Evolutionary conservation across 2,329 filamentous ascomycete species (phyloP).

Genomic region (Fusarium sp.): DNA sequence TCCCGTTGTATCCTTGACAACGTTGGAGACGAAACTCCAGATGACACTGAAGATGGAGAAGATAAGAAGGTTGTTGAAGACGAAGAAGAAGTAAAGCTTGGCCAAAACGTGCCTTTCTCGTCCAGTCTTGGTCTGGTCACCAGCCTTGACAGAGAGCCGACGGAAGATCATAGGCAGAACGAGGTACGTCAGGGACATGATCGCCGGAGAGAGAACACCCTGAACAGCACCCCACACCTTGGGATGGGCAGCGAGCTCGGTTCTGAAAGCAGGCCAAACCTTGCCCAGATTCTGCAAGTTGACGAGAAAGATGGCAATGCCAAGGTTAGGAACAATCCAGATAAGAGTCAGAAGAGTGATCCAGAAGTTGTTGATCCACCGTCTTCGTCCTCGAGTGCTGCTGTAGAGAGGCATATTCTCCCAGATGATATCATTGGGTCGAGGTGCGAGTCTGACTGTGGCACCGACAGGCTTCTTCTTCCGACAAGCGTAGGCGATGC

Average conservation of each 20-base stretch:
- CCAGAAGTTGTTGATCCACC: conserved; percentile 85
- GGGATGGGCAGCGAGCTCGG: conserved; percentile 67
- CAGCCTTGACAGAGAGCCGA: conserved; percentile 80
- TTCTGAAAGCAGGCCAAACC: conserved; percentile 80
- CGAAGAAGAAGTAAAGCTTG: conserved; percentile 93
- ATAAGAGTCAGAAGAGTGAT: conserved; percentile 79
- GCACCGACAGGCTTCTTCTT: conserved; percentile 83
- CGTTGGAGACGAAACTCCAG: conserved; percentile 74
- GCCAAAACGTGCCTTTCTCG: conserved; percentile 89
- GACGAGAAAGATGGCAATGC: conserved; percentile 93
- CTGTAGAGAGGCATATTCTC: conserved; percentile 83
- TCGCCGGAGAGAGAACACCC: conserved; percentile 86
- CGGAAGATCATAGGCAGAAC: conserved; percentile 91
- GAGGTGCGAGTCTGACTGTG: conserved; percentile 79
- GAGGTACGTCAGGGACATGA: conserved; percentile 88
- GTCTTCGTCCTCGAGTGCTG: conserved; percentile 72
- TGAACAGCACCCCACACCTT: conserved; percentile 86
- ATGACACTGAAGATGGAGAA: conserved; percentile 90
- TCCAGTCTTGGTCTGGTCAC: conserved; percentile 90
- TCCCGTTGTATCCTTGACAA: conserved; percentile 64
- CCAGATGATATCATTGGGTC: conserved; percentile 94
- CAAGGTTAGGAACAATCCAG: conserved; percentile 91
- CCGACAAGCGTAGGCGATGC: conserved; percentile 81
- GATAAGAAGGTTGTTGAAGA: conserved; percentile 95
- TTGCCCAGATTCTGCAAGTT: conserved; percentile 81